Evolutionary conservation across 495 filamentous ascomycete genomes (phyloP), one percentile per base, ranked within the genome.

Genomic region (Thozetella sp.): DNA sequence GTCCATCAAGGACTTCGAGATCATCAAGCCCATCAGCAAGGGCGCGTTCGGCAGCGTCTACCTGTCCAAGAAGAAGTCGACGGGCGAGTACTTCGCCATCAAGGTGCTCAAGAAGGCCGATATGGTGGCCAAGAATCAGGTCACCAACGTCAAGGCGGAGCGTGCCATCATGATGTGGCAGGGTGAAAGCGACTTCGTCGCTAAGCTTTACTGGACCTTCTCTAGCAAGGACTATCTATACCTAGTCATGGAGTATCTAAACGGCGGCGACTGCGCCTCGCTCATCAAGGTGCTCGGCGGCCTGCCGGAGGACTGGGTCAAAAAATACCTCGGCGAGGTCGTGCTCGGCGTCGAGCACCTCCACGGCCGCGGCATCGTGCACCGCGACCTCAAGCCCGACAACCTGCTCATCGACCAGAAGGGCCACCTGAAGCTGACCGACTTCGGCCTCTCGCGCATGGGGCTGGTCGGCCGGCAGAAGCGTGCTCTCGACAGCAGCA

Each of bases 91-190:
- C 72, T 99, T 91, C 73, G 95, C 95, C 2, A 97, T 99, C 78
- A 99, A 99, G 70, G 96, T 97, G 17, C 72, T 99, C 57, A 97
- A 97, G 76, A 99, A 99, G 71, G 93, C 96, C 11, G 95, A 99
- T 77, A 99, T 99, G 95, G 92, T 99, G 62, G 96, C 96, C 54
- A 99, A 99, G 72, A 99, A 99, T 73, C 95, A 99, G 72, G 93
- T 98, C 66, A 97, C 94, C 51, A 99, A 99, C 69, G 95, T 99
- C 62, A 97, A 98, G 76, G 95, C 96, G 12, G 95, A 99, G 74
- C 85, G 95, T 62, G 96, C 96, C n/a, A 99, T 99, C 66, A 97
- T 99, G 95, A 99, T 99, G 96, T 97, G 95, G 88, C 96, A 99
- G 77, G 96, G 96, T 24, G 95, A 98, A 69, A 99, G 95, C 73